A percentile compares a stretch with the other conserved stretches of the same genome.
phyloP scores from a whole-genome alignment of 129 eudicot species.

The Lactuca saligna region DNA sequence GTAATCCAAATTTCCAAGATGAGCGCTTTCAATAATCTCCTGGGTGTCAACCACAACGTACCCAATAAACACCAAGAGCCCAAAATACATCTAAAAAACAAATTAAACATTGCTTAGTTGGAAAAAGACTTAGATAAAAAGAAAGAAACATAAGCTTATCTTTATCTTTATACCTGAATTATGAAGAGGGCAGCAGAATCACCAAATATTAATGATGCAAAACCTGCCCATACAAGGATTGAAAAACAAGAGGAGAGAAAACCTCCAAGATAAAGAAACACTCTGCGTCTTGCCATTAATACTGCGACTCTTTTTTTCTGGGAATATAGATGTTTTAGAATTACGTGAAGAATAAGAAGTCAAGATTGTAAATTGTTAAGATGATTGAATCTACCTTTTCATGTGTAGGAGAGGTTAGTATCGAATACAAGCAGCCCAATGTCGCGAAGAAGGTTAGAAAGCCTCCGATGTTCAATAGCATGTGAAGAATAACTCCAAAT shows the following conservation, averaged over 20 bases:
- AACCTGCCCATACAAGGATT: constrained; percentile 82
- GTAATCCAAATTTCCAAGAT: constrained; percentile 82
- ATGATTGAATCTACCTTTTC: constrained; percentile 50
- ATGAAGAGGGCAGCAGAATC: constrained; percentile 72
- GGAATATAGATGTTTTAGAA: constrained; percentile 10
- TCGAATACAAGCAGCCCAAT: constrained; percentile 60
- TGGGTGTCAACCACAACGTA: constrained; percentile 96
- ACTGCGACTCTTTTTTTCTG: constrained; percentile 71
- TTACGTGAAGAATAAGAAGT: neutral
- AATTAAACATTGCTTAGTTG: neutral
- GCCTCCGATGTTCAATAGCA: constrained; percentile 78
- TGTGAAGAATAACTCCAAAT: constrained; percentile 50
- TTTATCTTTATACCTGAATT: constrained; percentile 57
- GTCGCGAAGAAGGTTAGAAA: constrained; percentile 63
- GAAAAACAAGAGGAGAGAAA: constrained; percentile 81
- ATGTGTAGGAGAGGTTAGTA: constrained; percentile 57
- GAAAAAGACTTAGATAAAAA: neutral
- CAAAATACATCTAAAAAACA: constrained; percentile 74
- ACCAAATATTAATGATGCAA: constrained; percentile 84
- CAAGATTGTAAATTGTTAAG: neutral
- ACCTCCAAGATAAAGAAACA: constrained; percentile 61
- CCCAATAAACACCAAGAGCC: constrained; percentile 87
- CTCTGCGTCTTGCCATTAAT: constrained; percentile 35
- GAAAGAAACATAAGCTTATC: neutral
- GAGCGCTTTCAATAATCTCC: constrained; percentile 82